These are phyloP conservation scores for Venturia nashicola DNA, from an alignment of 2,329 filamentous ascomycete genomes.

Conservation along the genomic window DNA sequence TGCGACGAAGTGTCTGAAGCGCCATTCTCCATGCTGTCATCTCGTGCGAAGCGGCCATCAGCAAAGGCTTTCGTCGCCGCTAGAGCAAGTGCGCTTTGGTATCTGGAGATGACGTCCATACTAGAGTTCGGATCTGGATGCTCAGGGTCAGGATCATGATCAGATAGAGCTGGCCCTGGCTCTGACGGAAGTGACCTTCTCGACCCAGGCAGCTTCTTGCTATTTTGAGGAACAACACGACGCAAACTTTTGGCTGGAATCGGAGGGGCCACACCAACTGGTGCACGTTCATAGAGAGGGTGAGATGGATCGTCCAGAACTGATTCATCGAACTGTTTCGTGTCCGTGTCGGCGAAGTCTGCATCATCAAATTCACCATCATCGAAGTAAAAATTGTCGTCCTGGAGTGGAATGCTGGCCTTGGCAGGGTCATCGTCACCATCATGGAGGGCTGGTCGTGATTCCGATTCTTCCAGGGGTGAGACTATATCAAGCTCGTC, in stretches of 20 bases:
- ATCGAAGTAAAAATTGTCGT: slow-evolving; percentile 60
- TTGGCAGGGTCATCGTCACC: not conserved
- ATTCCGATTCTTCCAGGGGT: not conserved
- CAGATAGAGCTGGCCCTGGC: not conserved
- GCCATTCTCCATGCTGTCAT: slow-evolving; percentile 32
- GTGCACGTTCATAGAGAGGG: slow-evolving; percentile 11
- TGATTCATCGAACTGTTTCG: slow-evolving; percentile 55
- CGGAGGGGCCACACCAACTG: slow-evolving; percentile 12
- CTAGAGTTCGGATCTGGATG: slow-evolving; percentile 23
- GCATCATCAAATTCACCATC: slow-evolving; percentile 47
- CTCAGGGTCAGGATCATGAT: not conserved
- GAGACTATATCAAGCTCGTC: not conserved
- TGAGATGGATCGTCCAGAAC: slow-evolving; percentile 50
- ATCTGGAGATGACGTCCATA: slow-evolving; percentile 49
- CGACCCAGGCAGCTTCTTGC: not conserved
- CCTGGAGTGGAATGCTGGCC: slow-evolving; percentile 13
- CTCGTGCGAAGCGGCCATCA: slow-evolving; percentile 61
- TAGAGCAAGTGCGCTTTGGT: slow-evolving; percentile 74
- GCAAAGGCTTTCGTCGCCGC: slow-evolving; percentile 67
- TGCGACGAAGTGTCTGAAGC: slow-evolving; percentile 21
- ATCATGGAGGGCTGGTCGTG: not conserved
- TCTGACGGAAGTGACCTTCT: slow-evolving; percentile 1
- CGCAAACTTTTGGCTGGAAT: slow-evolving; percentile 9
- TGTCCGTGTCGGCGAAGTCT: slow-evolving; percentile 31
- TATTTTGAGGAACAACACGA: not conserved